Conservation (phyloP, 176 grass and related monocot genomes). For the Themeda triandra region DNA sequence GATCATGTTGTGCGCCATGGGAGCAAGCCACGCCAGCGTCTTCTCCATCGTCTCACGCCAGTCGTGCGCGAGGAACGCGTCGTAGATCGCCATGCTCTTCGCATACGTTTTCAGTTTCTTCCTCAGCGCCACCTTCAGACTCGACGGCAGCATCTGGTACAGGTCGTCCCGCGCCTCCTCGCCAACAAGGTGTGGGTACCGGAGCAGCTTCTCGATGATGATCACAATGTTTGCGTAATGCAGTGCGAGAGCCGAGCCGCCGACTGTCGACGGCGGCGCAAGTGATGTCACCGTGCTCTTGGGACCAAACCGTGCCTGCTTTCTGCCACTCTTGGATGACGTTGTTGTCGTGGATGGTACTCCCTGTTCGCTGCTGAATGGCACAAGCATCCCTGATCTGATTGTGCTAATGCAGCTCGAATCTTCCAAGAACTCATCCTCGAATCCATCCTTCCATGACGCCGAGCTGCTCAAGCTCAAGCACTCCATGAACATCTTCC, state of each 20-base stretch:
- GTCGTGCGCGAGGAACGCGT: constrained; percentile 87
- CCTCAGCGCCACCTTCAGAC: constrained; percentile 40
- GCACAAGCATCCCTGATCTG: constrained; percentile 51
- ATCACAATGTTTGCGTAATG: constrained; percentile 90
- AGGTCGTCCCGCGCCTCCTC: constrained; percentile 87
- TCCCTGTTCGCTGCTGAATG: constrained; percentile 43
- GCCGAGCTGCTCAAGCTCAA: constrained; percentile 63
- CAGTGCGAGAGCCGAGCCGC: constrained; percentile 71
- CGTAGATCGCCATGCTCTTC: constrained; percentile 75
- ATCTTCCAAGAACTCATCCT: constrained; percentile 54
- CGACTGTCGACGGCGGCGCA: constrained; percentile 63
- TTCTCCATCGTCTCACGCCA: constrained; percentile 86
- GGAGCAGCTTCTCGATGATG: constrained; percentile 86
- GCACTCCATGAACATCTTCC: constrained; percentile 88
- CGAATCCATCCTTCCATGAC: constrained; percentile 37
- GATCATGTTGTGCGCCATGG: constrained; percentile 90
- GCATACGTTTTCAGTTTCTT: constrained; percentile 52
- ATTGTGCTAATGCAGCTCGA: constrained; percentile 53
- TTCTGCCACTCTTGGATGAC: constrained; percentile 25
- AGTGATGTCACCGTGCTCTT: constrained; percentile 71
- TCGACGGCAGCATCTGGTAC: constrained; percentile 93
- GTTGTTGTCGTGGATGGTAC: background rate
- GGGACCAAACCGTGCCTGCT: constrained; percentile 43
- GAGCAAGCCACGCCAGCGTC: constrained; percentile 69
- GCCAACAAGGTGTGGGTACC: constrained; percentile 86